These are phyloP conservation scores for Priceomyces castillae DNA, from an alignment of 805 yeast genomes.

Conservation along the genomic window DNA sequence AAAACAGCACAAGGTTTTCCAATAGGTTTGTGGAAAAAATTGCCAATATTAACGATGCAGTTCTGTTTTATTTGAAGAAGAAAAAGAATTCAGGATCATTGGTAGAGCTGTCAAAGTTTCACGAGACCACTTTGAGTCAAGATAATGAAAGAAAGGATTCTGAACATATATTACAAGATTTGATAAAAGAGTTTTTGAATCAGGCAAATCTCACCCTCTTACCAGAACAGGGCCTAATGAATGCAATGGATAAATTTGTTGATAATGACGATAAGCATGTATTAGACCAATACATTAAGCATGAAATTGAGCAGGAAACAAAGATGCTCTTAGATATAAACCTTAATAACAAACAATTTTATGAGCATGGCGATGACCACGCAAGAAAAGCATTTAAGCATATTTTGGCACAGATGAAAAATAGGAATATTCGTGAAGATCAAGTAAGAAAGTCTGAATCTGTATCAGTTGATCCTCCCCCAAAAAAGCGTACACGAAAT, in stretches of 20 bases:
- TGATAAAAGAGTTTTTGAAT: conserved; percentile 61
- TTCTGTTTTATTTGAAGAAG: conserved; percentile 57
- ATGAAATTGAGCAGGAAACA: conserved; percentile 53
- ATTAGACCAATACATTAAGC: conserved; percentile 58
- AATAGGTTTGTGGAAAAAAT: conserved; percentile 86
- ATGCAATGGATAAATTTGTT: conserved; percentile 68
- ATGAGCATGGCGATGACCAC: conserved; percentile 24
- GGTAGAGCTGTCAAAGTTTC: conserved; percentile 11
- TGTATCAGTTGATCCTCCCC: not conserved
- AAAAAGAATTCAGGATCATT: conserved; percentile 23
- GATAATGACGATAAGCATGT: conserved; percentile 81
- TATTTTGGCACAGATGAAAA: conserved; percentile 42
- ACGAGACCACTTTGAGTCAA: conserved; percentile 12
- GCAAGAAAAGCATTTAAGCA: conserved; percentile 38
- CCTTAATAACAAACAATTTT: conserved; percentile 37
- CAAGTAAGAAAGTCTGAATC: not conserved
- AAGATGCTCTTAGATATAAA: conserved; percentile 45
- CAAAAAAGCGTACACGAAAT: not conserved
- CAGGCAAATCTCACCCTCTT: conserved; percentile 65
- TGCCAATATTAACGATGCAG: conserved; percentile 87
- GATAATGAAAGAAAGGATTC: conserved; percentile 18
- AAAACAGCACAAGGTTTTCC: conserved; percentile 84
- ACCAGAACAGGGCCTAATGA: conserved; percentile 72
- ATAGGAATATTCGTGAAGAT: conserved; percentile 5
- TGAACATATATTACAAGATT: conserved; percentile 52